Evolutionary conservation across 2,329 filamentous ascomycete genomes (phyloP).

Genomic region (Paramyrothecium roridum): DNA sequence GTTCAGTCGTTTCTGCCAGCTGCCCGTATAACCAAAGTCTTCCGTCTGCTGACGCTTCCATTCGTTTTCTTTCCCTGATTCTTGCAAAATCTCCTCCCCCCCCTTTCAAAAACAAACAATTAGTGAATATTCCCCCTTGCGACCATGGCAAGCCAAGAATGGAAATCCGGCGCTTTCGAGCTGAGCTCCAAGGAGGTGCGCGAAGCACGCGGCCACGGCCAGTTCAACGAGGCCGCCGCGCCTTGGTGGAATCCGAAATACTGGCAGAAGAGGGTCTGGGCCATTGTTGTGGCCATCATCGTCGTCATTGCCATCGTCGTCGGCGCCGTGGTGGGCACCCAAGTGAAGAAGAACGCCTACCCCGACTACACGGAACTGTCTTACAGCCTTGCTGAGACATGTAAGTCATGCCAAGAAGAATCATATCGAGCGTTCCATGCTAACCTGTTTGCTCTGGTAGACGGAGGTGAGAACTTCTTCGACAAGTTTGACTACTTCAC

Average conservation of each 20-base stretch:
- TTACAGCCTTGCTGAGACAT: conserved; percentile 47
- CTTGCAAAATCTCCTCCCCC: too few species aligned
- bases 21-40: too few species aligned
- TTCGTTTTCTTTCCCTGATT: too few species aligned
- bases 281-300: conserved; percentile 32
- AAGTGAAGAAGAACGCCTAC: conserved; percentile 37
- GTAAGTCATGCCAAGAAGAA: conserved; percentile 25
- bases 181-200: conserved; percentile 24
- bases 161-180: conserved; percentile 19
- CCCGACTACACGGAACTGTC: conserved; percentile 44
- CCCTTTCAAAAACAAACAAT: too few species aligned
- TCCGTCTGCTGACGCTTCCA: too few species aligned
- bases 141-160: not conserved
- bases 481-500: conserved; percentile 53
- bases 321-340: conserved; percentile 40
- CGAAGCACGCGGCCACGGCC: conserved; percentile 12
- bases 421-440: conserved; percentile 4
- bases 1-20: too few species aligned
- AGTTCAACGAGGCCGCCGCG: conserved; percentile 17
- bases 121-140: too few species aligned
- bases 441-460: conserved; percentile 22
- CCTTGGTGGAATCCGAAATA: conserved; percentile 44
- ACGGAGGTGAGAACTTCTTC: conserved; percentile 48
- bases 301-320: conserved; percentile 46
- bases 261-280: conserved; percentile 53